A percentile compares a stretch with the other conserved stretches of the same genome.
phyloP scores from a whole-genome alignment of 1,284 basidiomycete genomes.

The Irpex sp. region DNA sequence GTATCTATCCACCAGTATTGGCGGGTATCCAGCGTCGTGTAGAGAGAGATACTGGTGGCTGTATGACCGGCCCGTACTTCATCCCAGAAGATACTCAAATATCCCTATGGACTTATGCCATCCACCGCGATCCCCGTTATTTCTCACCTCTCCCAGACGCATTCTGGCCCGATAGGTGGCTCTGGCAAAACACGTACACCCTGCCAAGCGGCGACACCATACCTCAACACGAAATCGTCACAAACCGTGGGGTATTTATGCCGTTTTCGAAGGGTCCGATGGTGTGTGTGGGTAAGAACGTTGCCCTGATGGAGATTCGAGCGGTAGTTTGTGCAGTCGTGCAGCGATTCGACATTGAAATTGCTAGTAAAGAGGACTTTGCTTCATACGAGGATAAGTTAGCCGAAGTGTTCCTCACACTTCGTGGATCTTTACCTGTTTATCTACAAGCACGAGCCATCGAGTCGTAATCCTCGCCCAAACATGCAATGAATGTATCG shows the following conservation, averaged over 20 bases:
- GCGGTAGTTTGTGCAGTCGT: slow-evolving; percentile 18
- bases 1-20: slow-evolving; percentile 35
- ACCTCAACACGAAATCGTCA: slow-evolving; percentile 8
- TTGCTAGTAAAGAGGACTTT: slow-evolving; percentile 10
- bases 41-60: slow-evolving; percentile 26
- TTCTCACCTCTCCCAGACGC: slow-evolving; percentile 38
- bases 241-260: slow-evolving; percentile 17
- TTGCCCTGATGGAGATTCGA: slow-evolving; percentile 26
- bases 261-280: slow-evolving; percentile 22
- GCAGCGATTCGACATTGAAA: slow-evolving; percentile 19
- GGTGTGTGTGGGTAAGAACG: slow-evolving; percentile 25
- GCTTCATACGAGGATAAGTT: slow-evolving; percentile 17
- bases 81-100: slow-evolving; percentile 37
- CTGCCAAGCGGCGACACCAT: slow-evolving; percentile 14
- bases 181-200: slow-evolving; percentile 19
- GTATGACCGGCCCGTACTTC: slow-evolving; percentile 28
- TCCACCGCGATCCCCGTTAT: slow-evolving; percentile 38
- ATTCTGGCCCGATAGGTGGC: slow-evolving; percentile 44
- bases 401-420: slow-evolving; percentile 14
- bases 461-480: not conserved
- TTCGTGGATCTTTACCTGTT: slow-evolving; percentile 13
- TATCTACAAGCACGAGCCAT: not conserved
- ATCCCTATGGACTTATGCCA: slow-evolving; percentile 32
- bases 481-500: no score
- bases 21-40: slow-evolving; percentile 32